Evolutionary conservation across 1,284 basidiomycete genomes (phyloP), one percentile per base, ranked within the genome.

Genomic region (Microbotryum intermedium): DNA sequence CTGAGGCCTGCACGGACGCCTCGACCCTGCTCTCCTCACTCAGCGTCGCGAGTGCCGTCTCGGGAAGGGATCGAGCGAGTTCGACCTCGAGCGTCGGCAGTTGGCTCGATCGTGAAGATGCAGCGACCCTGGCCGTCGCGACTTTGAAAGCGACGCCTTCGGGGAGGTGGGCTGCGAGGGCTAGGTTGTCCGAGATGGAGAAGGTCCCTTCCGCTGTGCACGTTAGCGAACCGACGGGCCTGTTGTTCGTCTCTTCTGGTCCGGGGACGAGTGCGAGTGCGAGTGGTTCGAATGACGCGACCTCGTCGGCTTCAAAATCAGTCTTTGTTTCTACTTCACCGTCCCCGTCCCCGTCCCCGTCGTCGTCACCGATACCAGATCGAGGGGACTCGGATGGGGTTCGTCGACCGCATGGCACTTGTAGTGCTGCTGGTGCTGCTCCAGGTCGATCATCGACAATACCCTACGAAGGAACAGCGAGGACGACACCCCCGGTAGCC

Each of bases 71-170:
- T 52, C 42, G 30, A 18, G 60, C 60, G 10, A 30, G 53, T 4
- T 50, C 57, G 20, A 57, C 51, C 28, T 50, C 58, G 18, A 60
- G 55, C 26, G 58, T 50, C 4, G 54, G 50, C 0, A 58, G 53
- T 29, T 67, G 65, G 65, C 53, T 64, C 23, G 60, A 61, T 21
- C 50, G 50, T 11, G 25, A 28, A 11, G 50, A 51, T 20, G 50
- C 50, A 13, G 25, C 50, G 23, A 11, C 29, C 8, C 25, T n/a
- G n/a, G 10, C n/a, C n/a, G n/a, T 30, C 16, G 3, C 11, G 34
- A 39, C 4, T 39, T 39, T 51, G 50, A 57, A 59, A 11, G 28
- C 46, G 4, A 28, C 42, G 7, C 42, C 21, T 25, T 50, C 34
- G 11, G 42, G 42, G 26, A 21, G 11, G 6, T 26, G 34, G 42